Evolutionary conservation across 495 filamentous ascomycete species (phyloP), one percentile per base, ranked within the genome.

Genomic region (Oidiodendron maius): DNA sequence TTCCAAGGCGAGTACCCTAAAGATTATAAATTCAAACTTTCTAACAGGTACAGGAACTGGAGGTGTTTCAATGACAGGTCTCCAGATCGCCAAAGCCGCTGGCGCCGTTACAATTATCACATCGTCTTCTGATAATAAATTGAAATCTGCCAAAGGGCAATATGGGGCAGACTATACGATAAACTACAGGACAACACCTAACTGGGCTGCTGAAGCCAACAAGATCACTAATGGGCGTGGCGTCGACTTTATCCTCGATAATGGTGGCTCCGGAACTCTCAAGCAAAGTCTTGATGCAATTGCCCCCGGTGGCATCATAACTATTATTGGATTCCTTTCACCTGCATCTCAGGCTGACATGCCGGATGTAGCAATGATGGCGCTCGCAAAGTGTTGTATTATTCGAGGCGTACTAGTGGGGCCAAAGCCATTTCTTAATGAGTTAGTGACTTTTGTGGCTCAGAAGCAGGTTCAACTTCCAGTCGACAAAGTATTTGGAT

Each of bases 401-500:
- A 66, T 81, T 20, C 70, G 80, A 3, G 82, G 78, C 23, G 64
- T 85, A 3, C 77, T 76, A 44, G 80, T 85, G 16, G 82, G 83
- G 1, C 75, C 74, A 28, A 70, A 68, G 50, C 67, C 60, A 20
- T 63, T 76, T 61, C 70, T 85, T 68, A 68, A 75, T 53, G 80
- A 81, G 11, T 81, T 86, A 79, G 53, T 67, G 2, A 17, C 16
- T 11, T 45, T 55, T 21, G 37, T 53, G 34, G 61, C 0, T 51
- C 55, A 23, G 58, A 59, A 23, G 63, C 57, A 10, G 52, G 58
- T 38, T 16, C 13, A 13, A 24, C 41, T 53, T 3, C 55, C 61
- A 2, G 53, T 67, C 16, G 59, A 65, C 20, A 57, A 57, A 30
- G 51, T 52, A 3, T 67, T 65, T 51, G 42, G 23, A 1, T 65